A percentile compares a stretch with the other conserved stretches of the same genome.
Evolutionary conservation across 1,139 yeast species (phyloP).

Genomic region (Hansenula sp.): DNA sequence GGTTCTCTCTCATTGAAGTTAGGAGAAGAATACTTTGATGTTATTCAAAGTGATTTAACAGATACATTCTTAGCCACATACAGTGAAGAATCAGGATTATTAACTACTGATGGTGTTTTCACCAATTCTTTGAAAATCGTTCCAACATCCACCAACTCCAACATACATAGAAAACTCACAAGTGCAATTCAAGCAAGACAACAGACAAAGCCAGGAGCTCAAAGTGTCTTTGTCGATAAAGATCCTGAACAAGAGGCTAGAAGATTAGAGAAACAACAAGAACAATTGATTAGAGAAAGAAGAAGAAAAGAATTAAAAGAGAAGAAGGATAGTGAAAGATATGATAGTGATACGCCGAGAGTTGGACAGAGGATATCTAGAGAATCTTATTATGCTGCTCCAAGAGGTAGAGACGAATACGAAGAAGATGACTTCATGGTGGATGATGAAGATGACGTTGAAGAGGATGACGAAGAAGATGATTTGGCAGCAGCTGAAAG

Average conservation of each 20-base stretch:
- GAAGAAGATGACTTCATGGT: constrained; percentile 39
- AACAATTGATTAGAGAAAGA: constrained; percentile 63
- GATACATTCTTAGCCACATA: constrained; percentile 73
- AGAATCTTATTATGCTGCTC: constrained; percentile 19
- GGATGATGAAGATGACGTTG: constrained; percentile 49
- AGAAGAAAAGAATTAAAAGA: constrained; percentile 59
- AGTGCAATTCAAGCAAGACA: constrained; percentile 71
- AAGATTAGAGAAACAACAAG: constrained; percentile 75
- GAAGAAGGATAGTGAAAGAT: constrained; percentile 48
- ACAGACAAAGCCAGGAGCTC: constrained; percentile 49
- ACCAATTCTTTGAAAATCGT: constrained; percentile 65
- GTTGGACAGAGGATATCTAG: constrained; percentile 23
- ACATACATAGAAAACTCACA: constrained; percentile 76
- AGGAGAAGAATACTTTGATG: constrained; percentile 86
- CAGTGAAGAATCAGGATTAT: constrained; percentile 66
- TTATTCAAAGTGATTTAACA: constrained; percentile 57
- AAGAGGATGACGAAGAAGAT: constrained; percentile 45
- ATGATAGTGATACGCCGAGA: constrained; percentile 29
- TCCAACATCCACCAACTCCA: constrained; percentile 83
- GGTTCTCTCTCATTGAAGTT: constrained; percentile 82
- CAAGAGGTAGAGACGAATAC: constrained; percentile 31
- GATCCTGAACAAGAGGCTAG: constrained; percentile 88
- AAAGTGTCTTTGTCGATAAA: constrained; percentile 70
- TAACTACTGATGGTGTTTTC: constrained; percentile 38
- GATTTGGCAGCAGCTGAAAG: constrained; percentile 63